Percentiles rank a stretch among this genome's conserved stretches.
phyloP scores from a whole-genome alignment of 2,329 filamentous ascomycete genomes.

The Pseudocercospora musae region DNA sequence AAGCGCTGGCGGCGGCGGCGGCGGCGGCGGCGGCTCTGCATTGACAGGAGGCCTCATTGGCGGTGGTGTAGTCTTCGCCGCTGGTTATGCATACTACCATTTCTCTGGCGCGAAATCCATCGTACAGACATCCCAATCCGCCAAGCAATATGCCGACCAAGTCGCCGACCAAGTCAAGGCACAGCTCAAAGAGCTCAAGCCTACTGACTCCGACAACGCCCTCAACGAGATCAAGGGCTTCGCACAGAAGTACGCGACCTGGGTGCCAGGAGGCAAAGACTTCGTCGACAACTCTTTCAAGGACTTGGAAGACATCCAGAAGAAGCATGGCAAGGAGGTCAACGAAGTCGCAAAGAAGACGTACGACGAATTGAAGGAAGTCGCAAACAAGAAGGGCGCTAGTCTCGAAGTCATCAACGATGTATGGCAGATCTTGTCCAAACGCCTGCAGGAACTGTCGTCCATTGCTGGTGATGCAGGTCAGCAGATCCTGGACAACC shows the following conservation, averaged over 20 bases:
- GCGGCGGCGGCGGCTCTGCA: slow-evolving; percentile 8
- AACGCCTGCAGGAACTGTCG: slow-evolving; percentile 58
- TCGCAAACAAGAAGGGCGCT: slow-evolving; percentile 57
- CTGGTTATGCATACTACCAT: slow-evolving; percentile 13
- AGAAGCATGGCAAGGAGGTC: slow-evolving; percentile 67
- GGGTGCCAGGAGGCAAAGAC: slow-evolving; percentile 66
- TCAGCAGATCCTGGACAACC: slow-evolving; percentile 66
- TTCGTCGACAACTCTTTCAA: slow-evolving; percentile 69
- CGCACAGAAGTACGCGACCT: slow-evolving; percentile 65
- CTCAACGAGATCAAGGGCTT: slow-evolving; percentile 63
- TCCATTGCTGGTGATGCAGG: slow-evolving; percentile 62
- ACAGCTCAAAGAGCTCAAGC: slow-evolving; percentile 52
- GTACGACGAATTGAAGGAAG: slow-evolving; percentile 63
- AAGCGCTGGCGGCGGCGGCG: slow-evolving; percentile 8
- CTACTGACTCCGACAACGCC: slow-evolving; percentile 63
- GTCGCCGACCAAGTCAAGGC: slow-evolving; percentile 54
- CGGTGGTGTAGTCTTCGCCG: slow-evolving; percentile 10
- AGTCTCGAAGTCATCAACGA: slow-evolving; percentile 61
- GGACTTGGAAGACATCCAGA: slow-evolving; percentile 65
- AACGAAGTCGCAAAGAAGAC: slow-evolving; percentile 65
- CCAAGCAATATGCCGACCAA: slow-evolving; percentile 56
- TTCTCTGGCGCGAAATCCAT: slow-evolving; percentile 39
- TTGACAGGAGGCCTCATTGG: slow-evolving; percentile 18
- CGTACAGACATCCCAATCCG: slow-evolving; percentile 52
- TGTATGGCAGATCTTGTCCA: slow-evolving; percentile 61